A percentile compares a stretch with the other conserved stretches of the same genome.
phyloP scores from a whole-genome alignment of 805 yeast genomes.

The Yamadazyma akitaensis region DNA sequence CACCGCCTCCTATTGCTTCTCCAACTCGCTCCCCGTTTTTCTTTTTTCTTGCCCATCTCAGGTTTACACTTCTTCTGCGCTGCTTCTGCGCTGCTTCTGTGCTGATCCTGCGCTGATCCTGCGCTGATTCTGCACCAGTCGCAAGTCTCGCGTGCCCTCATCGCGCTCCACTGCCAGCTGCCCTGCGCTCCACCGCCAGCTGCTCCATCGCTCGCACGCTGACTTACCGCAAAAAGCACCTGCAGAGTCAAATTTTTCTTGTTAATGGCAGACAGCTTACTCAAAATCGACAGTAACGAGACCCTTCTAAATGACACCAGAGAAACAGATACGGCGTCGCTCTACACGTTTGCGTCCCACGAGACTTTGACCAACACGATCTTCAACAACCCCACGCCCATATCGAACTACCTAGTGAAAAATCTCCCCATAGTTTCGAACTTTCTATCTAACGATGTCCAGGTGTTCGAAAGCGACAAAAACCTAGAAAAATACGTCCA shows the following conservation, averaged over 20 bases:
- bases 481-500: background rate
- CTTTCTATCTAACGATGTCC: slow-evolving; percentile 11
- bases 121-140: no score
- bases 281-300: slow-evolving; percentile 3
- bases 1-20: no score
- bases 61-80: no score
- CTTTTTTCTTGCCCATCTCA: no score
- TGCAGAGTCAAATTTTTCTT: background rate
- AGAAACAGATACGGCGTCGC: slow-evolving; percentile 8
- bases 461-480: slow-evolving; percentile 2
- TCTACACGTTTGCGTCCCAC: slow-evolving; percentile 16
- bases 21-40: no score
- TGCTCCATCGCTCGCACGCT: no score
- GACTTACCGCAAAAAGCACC: background rate
- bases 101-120: no score
- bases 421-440: slow-evolving; percentile 19
- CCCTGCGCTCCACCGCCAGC: no score
- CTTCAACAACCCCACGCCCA: slow-evolving; percentile 12
- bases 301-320: slow-evolving; percentile 11
- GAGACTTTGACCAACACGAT: slow-evolving; percentile 19
- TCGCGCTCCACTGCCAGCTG: no score
- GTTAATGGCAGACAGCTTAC: background rate
- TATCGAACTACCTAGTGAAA: slow-evolving; percentile 6
- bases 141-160: no score
- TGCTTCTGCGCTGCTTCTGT: no score